These are phyloP conservation scores for Macrotyloma uniflorum DNA, from an alignment of 306 rosid species.

Conservation along the genomic window DNA sequence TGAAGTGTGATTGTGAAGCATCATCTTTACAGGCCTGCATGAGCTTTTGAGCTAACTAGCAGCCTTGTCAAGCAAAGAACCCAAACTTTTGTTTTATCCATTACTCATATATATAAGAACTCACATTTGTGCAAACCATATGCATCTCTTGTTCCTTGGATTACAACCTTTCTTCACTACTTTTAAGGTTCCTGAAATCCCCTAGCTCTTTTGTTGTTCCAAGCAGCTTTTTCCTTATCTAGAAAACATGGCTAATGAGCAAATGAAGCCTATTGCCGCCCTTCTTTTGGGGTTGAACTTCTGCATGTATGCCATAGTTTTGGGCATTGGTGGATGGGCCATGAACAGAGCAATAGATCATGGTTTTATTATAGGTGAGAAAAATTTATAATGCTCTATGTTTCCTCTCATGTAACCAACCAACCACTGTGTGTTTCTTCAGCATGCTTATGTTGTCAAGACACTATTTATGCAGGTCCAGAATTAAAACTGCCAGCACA, in stretches of 20 bases:
- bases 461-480: constrained; percentile 57
- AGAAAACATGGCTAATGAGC: constrained; percentile 49
- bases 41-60: constrained; percentile 34
- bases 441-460: constrained; percentile 34
- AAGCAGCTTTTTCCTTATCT: constrained; percentile 15
- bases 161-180: constrained; percentile 25
- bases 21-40: constrained; percentile 62
- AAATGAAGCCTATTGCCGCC: constrained; percentile 69
- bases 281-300: constrained; percentile 77
- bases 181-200: constrained; percentile 31
- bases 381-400: background rate
- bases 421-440: constrained; percentile 10
- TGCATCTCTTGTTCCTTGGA: constrained; percentile 15
- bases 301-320: constrained; percentile 82
- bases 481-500: constrained; percentile 77
- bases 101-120: constrained; percentile 41
- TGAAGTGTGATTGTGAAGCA: constrained; percentile 57
- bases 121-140: constrained; percentile 24
- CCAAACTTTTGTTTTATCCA: constrained; percentile 15
- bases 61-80: constrained; percentile 80
- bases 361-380: constrained; percentile 81
- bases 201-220: background rate
- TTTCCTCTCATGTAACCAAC: background rate
- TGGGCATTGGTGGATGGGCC: constrained; percentile 96
- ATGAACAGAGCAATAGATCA: constrained; percentile 85